phyloP scores from a whole-genome alignment of 2,329 filamentous ascomycete species.

The Sclerotinia nivalis region DNA sequence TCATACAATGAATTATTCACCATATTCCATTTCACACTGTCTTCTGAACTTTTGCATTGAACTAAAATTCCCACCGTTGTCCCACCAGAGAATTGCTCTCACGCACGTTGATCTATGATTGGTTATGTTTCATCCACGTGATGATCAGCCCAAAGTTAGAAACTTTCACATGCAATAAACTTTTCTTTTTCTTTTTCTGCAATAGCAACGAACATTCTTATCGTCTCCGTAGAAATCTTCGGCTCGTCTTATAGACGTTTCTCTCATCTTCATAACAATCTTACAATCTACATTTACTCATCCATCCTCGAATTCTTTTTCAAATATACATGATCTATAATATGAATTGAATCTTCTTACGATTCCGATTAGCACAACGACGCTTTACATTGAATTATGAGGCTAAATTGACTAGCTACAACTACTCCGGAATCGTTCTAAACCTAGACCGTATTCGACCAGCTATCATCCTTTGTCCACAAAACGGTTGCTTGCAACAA shows the following conservation, averaged over 20 bases:
- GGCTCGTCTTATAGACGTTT: not conserved
- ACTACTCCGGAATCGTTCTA: not conserved
- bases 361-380: not conserved
- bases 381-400: not conserved
- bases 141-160: not conserved
- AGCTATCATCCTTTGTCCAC: not conserved
- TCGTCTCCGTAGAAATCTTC: slow-evolving; percentile 12
- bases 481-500: not conserved
- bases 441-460: not conserved
- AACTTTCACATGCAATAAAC: slow-evolving; percentile 13
- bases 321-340: not conserved
- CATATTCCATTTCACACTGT: too few relatives aligned
- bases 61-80: not conserved
- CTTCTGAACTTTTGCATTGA: too few relatives aligned
- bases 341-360: not conserved
- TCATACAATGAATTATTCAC: accelerated
- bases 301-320: not conserved
- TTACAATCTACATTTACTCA: not conserved
- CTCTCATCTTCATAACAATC: not conserved
- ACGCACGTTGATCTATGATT: slow-evolving; percentile 2
- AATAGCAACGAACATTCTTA: slow-evolving; percentile 16
- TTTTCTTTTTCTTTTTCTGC: not conserved
- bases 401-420: not conserved
- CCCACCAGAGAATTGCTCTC: not conserved
- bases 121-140: slow-evolving; percentile 16